A percentile compares a stretch with the other conserved stretches of the same genome.
Conservation (phyloP, 2,329 filamentous ascomycete species). For the Amauroascus verrucosus region DNA sequence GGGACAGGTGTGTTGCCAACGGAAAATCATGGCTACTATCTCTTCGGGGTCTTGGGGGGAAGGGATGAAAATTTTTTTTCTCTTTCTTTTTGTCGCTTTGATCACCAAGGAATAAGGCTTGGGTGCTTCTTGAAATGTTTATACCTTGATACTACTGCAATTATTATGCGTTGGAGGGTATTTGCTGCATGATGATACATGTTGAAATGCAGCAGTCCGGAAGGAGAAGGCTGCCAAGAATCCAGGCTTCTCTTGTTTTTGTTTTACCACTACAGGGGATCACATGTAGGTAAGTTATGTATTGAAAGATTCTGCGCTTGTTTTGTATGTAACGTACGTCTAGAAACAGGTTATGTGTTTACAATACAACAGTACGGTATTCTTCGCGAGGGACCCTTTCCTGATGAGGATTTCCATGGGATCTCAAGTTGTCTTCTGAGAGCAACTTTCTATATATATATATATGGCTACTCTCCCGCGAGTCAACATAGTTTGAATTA, state of each 20-base stretch:
- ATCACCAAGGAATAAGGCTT: no score
- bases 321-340: background rate
- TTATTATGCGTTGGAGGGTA: background rate
- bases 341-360: background rate
- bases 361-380: background rate
- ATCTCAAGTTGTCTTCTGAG: no score
- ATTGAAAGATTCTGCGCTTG: background rate
- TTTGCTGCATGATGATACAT: background rate
- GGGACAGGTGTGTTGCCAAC: background rate
- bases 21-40: no score
- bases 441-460: no score
- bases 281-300: background rate
- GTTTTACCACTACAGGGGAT: no score
- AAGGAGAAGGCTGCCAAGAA: background rate
- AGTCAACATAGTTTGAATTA: no score
- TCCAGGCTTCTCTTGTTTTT: background rate
- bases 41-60: no score
- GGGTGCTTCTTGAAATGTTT: no score
- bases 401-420: background rate
- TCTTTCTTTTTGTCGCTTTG: no score
- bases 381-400: background rate
- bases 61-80: no score
- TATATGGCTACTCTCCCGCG: no score
- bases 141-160: no score
- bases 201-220: background rate